phyloP scores from a whole-genome alignment of 2,329 filamentous ascomycete species.

The Lecanicillium sp. region DNA sequence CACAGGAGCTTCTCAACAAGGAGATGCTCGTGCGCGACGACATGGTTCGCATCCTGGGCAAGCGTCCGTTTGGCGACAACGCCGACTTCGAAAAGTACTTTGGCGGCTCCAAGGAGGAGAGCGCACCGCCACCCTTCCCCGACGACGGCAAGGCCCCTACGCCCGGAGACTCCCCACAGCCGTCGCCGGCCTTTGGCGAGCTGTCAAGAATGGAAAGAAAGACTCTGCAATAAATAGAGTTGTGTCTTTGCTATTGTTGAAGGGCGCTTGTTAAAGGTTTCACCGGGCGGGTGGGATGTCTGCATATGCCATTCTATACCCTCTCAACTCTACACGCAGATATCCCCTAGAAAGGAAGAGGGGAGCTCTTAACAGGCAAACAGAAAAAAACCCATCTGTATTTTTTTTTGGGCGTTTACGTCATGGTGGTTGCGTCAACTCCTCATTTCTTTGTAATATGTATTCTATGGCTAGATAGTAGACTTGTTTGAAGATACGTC shows the following conservation, averaged over 20 bases:
- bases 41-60: conserved; percentile 81
- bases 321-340: too few species aligned
- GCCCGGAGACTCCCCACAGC: conserved; percentile 30
- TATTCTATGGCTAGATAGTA: conserved; percentile 14
- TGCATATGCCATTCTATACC: too few species aligned
- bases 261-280: too few species aligned
- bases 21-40: conserved; percentile 90
- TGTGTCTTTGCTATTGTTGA: not conserved
- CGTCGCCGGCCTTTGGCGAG: conserved; percentile 33
- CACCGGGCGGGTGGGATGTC: too few species aligned
- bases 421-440: conserved; percentile 13
- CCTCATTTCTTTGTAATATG: conserved; percentile 13
- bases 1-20: conserved; percentile 87
- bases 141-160: conserved; percentile 34
- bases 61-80: conserved; percentile 72
- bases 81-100: conserved; percentile 97
- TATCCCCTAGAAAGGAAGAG: not conserved
- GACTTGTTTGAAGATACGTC: conserved; percentile 5
- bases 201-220: conserved; percentile 18
- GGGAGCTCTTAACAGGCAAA: not conserved
- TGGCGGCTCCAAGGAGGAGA: conserved; percentile 51
- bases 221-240: conserved; percentile 6
- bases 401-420: conserved; percentile 11
- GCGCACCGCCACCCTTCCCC: conserved; percentile 52
- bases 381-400: not conserved